Evolutionary conservation across 352 stramenopile species (phyloP).

Genomic region (Poterioochromonas sp.): DNA sequence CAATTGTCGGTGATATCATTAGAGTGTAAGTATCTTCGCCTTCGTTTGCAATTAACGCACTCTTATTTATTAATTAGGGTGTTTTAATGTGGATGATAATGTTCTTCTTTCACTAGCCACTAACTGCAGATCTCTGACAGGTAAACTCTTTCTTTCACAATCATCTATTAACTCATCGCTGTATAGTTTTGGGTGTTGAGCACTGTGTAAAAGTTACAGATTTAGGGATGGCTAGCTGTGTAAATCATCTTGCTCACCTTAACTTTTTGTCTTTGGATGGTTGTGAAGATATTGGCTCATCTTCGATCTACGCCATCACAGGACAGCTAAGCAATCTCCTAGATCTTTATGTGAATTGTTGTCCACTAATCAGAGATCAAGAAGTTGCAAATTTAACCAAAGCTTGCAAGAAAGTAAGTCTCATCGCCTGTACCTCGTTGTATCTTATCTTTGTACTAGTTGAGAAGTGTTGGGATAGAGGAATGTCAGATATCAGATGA

Average conservation of each 20-base stretch:
- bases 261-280: neutral
- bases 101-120: neutral
- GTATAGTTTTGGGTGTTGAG: neutral
- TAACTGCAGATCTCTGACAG: neutral
- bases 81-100: neutral
- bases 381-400: neutral
- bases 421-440: neutral
- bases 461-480: neutral
- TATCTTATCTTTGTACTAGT: neutral
- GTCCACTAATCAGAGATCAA: neutral
- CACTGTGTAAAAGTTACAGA: neutral
- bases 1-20: neutral
- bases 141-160: neutral
- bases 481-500: neutral
- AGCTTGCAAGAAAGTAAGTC: neutral
- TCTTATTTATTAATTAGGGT: neutral
- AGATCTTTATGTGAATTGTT: neutral
- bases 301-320: neutral
- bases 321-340: neutral
- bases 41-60: neutral
- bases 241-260: neutral
- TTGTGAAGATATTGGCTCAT: neutral
- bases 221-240: neutral
- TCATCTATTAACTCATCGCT: neutral
- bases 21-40: neutral